phyloP scores from a whole-genome alignment of 768 basidiomycete genomes.

The Serendipita sp. region DNA sequence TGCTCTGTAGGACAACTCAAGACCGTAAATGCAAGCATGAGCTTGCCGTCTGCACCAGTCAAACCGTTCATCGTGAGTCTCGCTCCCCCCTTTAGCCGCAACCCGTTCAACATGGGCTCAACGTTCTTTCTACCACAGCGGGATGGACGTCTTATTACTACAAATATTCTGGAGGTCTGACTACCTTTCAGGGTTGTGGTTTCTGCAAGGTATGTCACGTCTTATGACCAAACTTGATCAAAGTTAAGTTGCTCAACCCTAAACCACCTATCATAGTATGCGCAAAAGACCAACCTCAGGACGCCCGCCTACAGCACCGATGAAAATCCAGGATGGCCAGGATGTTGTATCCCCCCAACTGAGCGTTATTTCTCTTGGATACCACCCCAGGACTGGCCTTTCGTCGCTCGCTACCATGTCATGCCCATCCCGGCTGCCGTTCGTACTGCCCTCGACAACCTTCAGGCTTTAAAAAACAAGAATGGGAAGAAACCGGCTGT shows the following conservation, averaged over 20 bases:
- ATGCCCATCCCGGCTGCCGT: slow-evolving; percentile 59
- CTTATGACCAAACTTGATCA: background rate
- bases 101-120: slow-evolving; percentile 67
- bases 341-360: slow-evolving; percentile 68
- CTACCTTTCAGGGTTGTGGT: slow-evolving; percentile 73
- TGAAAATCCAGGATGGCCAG: slow-evolving; percentile 71
- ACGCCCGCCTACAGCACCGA: slow-evolving; percentile 26
- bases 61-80: slow-evolving; percentile 37
- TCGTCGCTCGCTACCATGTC: slow-evolving; percentile 59
- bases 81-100: slow-evolving; percentile 32
- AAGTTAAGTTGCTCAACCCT: slow-evolving; percentile 9
- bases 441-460: slow-evolving; percentile 45
- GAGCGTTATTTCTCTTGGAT: slow-evolving; percentile 44
- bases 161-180: slow-evolving; percentile 29
- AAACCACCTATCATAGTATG: slow-evolving; percentile 28
- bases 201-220: slow-evolving; percentile 60
- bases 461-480: background rate
- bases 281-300: slow-evolving; percentile 21
- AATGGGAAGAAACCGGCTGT: background rate
- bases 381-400: slow-evolving; percentile 61
- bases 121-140: slow-evolving; percentile 17
- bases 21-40: slow-evolving; percentile 54
- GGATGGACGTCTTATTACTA: slow-evolving; percentile 12
- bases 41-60: slow-evolving; percentile 60
- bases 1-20: slow-evolving; percentile 9